These are phyloP conservation scores for Acacia confusa DNA, from an alignment of 306 rosid genomes.

Conservation along the genomic window DNA sequence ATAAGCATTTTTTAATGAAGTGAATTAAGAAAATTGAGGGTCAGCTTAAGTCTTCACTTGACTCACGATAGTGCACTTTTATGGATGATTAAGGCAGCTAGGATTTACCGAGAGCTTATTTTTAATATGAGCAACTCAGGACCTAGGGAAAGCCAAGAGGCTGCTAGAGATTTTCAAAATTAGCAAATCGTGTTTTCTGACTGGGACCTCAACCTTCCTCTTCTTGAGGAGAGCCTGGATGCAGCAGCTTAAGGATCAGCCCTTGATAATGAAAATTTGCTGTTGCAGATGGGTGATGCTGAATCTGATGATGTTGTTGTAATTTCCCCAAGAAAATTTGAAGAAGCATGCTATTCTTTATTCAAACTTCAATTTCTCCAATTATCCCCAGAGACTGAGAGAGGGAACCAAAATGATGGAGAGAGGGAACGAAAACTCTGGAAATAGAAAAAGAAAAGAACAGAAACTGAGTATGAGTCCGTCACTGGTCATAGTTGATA, in stretches of 20 bases:
- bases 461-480: no score
- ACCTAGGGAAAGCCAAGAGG: not conserved
- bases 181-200: not conserved
- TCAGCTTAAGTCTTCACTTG: not conserved
- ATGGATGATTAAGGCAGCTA: not conserved
- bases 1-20: not conserved
- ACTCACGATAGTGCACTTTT: not conserved
- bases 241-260: not conserved
- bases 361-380: not conserved
- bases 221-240: not conserved
- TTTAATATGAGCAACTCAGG: conserved; percentile 7
- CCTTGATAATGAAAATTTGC: conserved; percentile 11
- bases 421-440: no score
- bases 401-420: no score
- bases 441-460: no score
- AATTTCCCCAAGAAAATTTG: conserved; percentile 16
- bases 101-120: not conserved
- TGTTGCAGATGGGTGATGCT: not conserved
- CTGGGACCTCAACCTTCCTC: conserved; percentile 1
- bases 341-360: conserved; percentile 13
- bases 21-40: not conserved
- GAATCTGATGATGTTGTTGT: conserved; percentile 4
- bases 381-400: no score
- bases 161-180: not conserved
- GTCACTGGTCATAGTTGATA: no score